Conservation (phyloP, 305 asterid genomes). For the Solanum hybrid region DNA sequence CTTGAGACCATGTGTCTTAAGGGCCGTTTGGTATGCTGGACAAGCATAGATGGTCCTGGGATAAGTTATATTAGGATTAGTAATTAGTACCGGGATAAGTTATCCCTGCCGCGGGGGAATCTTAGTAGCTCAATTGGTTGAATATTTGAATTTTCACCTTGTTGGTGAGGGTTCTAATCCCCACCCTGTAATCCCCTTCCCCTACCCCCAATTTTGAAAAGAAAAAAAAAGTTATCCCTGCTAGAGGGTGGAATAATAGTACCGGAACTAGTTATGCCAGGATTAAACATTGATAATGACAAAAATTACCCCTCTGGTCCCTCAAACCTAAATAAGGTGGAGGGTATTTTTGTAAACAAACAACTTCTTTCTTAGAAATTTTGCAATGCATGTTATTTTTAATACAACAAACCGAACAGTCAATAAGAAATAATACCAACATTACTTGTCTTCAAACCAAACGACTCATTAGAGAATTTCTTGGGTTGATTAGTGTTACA, state of each 20-base stretch:
- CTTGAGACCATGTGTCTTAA: neutral
- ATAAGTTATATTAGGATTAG: neutral
- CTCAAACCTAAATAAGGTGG: neutral
- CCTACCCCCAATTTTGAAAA: neutral
- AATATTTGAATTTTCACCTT: neutral
- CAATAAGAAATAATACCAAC: neutral
- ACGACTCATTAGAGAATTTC: neutral
- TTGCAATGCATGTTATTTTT: neutral
- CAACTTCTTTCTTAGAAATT: neutral
- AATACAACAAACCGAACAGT: neutral
- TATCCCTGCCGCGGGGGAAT: neutral
- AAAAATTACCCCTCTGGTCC: neutral
- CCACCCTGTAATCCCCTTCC: neutral
- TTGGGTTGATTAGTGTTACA: neutral
- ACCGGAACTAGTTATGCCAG: neutral
- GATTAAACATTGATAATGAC: neutral
- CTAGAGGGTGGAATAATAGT: neutral
- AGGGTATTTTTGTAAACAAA: neutral
- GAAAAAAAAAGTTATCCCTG: neutral
- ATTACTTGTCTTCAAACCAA: neutral
- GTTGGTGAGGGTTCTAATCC: neutral
- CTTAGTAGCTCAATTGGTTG: neutral
- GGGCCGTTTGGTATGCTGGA: neutral
- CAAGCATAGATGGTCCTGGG: neutral
- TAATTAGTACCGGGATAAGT: neutral